Evolutionary conservation across 179 eudicot species (phyloP).

Genomic region (Heliamphora ciliata): DNA sequence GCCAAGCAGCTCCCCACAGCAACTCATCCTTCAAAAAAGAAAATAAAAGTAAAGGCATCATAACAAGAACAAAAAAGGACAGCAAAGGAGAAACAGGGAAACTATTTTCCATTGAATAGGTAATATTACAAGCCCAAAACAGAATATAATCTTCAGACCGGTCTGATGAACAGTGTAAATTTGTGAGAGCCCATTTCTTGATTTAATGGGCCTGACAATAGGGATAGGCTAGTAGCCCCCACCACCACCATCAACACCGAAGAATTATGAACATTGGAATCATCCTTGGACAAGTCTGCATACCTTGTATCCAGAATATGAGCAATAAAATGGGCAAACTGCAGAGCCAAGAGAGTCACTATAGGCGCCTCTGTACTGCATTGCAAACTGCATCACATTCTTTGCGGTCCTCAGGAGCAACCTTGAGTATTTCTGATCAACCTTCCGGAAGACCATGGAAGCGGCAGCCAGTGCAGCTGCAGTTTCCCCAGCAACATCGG

Average conservation of each 20-base stretch:
- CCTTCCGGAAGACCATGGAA: conserved; percentile 55
- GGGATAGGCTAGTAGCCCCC: neutral
- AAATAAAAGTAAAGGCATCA: neutral
- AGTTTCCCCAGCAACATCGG: conserved; percentile 84
- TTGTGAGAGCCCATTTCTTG: too few relatives aligned
- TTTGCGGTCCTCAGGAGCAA: conserved; percentile 49
- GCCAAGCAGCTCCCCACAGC: conserved; percentile 97
- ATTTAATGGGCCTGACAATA: neutral
- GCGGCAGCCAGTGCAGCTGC: conserved; percentile 92
- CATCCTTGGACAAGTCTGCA: too few relatives aligned
- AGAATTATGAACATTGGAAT: too few relatives aligned
- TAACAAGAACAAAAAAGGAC: neutral
- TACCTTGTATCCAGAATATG: conserved; percentile 79
- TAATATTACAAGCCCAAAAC: neutral
- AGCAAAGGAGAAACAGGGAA: neutral
- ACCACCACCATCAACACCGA: too few relatives aligned
- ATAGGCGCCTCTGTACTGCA: conserved; percentile 60
- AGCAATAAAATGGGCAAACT: conserved; percentile 86
- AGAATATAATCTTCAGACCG: neutral
- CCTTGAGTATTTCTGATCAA: conserved; percentile 47
- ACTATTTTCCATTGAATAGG: too few relatives aligned
- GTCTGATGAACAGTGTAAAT: too few relatives aligned
- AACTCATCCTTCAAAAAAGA: conserved; percentile 55
- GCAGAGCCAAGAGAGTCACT: conserved; percentile 63
- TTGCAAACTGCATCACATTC: conserved; percentile 58